A percentile compares a stretch with the other conserved stretches of the same genome.
phyloP scores from a whole-genome alignment of 345 rosid genomes.

The Moricandia arvensis region DNA sequence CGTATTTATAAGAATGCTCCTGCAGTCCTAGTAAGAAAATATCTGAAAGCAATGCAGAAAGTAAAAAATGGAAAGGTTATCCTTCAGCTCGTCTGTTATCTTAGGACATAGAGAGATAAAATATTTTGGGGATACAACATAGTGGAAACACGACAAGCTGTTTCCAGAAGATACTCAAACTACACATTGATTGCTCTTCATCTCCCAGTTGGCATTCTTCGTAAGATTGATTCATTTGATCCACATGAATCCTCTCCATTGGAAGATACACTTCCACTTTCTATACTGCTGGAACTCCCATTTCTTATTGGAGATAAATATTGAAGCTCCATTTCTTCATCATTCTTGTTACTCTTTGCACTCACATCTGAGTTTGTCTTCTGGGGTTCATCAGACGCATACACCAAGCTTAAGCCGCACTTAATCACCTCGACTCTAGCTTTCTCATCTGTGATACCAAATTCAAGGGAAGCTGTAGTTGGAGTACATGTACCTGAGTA shows the following conservation, averaged over 20 bases:
- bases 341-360: not conserved
- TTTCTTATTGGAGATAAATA: not conserved
- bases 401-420: constrained; percentile 12
- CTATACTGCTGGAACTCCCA: not conserved
- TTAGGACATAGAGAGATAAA: too few species aligned
- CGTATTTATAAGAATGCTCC: too few species aligned
- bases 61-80: too few species aligned
- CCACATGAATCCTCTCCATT: not conserved
- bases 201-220: not conserved
- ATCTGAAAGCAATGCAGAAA: too few species aligned
- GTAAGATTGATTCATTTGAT: not conserved
- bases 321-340: constrained; percentile 6
- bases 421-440: not conserved
- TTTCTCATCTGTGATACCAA: constrained; percentile 4
- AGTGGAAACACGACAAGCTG: not conserved
- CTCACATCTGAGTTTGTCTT: constrained; percentile 8
- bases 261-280: constrained; percentile 2
- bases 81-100: too few species aligned
- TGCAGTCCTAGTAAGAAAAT: too few species aligned
- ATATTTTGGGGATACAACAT: not conserved
- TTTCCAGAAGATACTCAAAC: not conserved
- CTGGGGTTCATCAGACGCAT: constrained; percentile 13
- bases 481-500: not conserved
- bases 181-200: not conserved
- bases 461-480: not conserved